A percentile compares a stretch with the other conserved stretches of the same genome.
phyloP scores from a whole-genome alignment of 257 asterid genomes.

The Gardenia jasminoides region DNA sequence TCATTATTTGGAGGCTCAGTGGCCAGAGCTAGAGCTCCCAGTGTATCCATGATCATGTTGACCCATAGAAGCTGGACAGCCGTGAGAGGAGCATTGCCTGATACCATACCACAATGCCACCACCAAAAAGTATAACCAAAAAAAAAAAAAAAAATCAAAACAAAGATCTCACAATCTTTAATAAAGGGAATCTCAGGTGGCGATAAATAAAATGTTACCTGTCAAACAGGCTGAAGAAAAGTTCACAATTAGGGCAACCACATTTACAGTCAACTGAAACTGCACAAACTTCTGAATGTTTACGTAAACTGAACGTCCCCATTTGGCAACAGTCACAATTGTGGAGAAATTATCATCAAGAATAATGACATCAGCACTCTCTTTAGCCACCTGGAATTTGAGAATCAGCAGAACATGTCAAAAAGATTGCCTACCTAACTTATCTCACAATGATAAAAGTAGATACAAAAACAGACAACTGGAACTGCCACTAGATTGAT shows the following conservation, averaged over 20 bases:
- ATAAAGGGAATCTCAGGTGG: conserved; percentile 3
- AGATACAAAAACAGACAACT: not conserved
- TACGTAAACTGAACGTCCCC: conserved; percentile 96
- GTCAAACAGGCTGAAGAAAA: conserved; percentile 96
- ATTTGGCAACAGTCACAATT: conserved; percentile 87
- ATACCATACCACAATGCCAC: conserved; percentile 8
- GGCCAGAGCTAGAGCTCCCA: conserved; percentile 98
- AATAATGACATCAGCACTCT: conserved; percentile 94
- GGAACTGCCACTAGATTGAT: not conserved
- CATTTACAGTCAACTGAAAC: conserved; percentile 92
- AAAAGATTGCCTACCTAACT: not conserved
- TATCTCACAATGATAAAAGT: not conserved
- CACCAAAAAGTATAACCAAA: not conserved
- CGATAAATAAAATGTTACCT: conserved; percentile 36
- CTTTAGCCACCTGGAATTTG: conserved; percentile 81
- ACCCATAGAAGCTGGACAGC: conserved; percentile 99
- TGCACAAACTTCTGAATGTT: conserved; percentile 95
- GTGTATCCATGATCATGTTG: conserved; percentile 97
- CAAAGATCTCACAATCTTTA: not conserved
- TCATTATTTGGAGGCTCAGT: conserved; percentile 91
- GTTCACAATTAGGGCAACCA: conserved; percentile 91
- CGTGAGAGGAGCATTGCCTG: conserved; percentile 90
- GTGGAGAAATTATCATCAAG: conserved; percentile 96
- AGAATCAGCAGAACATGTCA: conserved; percentile 4
- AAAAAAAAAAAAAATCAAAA: not conserved